Evolutionary conservation across 2,329 filamentous ascomycete genomes (phyloP).

Genomic region (Dryadomyces quercus-mongolicae): DNA sequence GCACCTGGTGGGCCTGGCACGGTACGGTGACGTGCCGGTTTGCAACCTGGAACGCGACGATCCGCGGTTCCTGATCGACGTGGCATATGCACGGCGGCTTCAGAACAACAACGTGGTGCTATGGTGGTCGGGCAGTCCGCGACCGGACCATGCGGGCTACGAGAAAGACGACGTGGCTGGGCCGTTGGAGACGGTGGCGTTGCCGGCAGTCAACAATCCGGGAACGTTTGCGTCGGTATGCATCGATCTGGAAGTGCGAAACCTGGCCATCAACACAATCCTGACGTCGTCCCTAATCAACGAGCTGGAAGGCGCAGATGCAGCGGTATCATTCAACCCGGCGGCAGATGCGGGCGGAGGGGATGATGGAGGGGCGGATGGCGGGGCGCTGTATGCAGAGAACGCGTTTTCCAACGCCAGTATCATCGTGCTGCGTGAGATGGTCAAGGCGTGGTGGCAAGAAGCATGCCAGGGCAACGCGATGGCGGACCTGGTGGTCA

Average conservation of each 20-base stretch:
- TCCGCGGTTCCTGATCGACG: constrained; percentile 86
- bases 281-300: constrained; percentile 94
- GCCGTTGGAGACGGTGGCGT: constrained; percentile 72
- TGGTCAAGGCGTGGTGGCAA: constrained; percentile 98
- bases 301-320: constrained; percentile 80
- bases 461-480: constrained; percentile 82
- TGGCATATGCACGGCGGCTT: constrained; percentile 82
- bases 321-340: constrained; percentile 77
- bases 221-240: constrained; percentile 94
- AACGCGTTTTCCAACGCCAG: constrained; percentile 89
- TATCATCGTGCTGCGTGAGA: constrained; percentile 82
- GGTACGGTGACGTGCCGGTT: constrained; percentile 87
- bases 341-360: constrained; percentile 41
- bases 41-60: constrained; percentile 95
- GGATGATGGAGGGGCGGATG: constrained; percentile 51
- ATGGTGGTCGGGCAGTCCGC: constrained; percentile 86
- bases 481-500: constrained; percentile 96
- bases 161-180: constrained; percentile 84
- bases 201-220: constrained; percentile 87
- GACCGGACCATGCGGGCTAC: constrained; percentile 90
- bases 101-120: constrained; percentile 87
- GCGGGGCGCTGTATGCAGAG: constrained; percentile 68
- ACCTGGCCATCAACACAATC: constrained; percentile 95
- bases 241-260: constrained; percentile 87
- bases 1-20: constrained; percentile 74